Evolutionary conservation across 164 flowering plant genomes (phyloP), one percentile per base, ranked within the genome.

Genomic region (Stephania yunnanensis): DNA sequence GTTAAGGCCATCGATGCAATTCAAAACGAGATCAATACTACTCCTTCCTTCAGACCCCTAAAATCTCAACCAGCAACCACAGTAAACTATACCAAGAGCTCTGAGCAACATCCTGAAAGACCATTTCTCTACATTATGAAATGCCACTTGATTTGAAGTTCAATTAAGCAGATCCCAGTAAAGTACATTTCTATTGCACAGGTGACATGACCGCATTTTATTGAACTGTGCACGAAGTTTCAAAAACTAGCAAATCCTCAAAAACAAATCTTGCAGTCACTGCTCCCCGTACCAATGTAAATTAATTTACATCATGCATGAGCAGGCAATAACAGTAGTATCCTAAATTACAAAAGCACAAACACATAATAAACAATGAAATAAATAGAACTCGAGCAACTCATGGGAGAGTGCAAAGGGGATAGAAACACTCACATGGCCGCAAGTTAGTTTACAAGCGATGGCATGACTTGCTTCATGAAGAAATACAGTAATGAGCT

Each of bases 401-500:
- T 1, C 65, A 58, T 58, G 44, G 9, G 9, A 42, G 2, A 69
- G 44, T 45, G 45, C 5, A 6, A 42, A 69, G 20, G 19, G 48
- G n/a, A n/a, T 31, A 73, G 17, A 15, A 68, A 36, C 20, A 44
- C 83, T 77, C 79, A 86, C 88, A 31, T 82, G 78, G 12, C 87
- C 89, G 73, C 87, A 84, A 17, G 87, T 86, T 74, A 86, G 82
- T 73, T 81, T 86, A 76, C 89, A 86, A 48, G 87, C 89, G 30
- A 86, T 79, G 17, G 89, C 89, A 84, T 86, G 89, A 53, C 89
- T 86, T 72, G 85, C 74, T 83, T 86, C 87, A 30, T 86, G 89
- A 78, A 86, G 84, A 80, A 86, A 83, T 42, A 86, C 86, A 48
- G 87, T 84, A 70, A 86, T 83, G 66, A 86, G 87, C 82, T 86